Conservation (phyloP, 768 basidiomycete genomes). For the Hericium rajendrae region DNA sequence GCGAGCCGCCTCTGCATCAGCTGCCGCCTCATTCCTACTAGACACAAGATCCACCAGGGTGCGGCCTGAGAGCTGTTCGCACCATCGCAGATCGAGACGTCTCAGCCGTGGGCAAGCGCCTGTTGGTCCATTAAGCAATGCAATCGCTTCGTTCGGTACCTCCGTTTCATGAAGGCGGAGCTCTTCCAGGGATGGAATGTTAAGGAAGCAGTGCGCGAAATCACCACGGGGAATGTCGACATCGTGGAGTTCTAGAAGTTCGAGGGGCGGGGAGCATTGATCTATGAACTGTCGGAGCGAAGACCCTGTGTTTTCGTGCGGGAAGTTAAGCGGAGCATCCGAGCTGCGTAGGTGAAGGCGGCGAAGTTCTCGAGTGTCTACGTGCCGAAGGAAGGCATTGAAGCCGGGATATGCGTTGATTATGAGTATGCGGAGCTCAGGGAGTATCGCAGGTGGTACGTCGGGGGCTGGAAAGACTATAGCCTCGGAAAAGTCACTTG, state of each 20-base stretch:
- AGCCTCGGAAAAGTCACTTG: constrained; percentile 18
- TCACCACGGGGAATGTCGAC: constrained; percentile 31
- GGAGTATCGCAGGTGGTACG: constrained; percentile 15
- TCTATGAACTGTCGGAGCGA: constrained; percentile 24
- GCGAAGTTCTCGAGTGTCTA: constrained; percentile 27
- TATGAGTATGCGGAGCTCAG: constrained; percentile 21
- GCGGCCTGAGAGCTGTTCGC: constrained; percentile 40
- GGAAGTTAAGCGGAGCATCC: constrained; percentile 22
- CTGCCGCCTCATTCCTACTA: constrained; percentile 22
- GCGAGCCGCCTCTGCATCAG: background rate
- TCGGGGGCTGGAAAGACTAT: constrained; percentile 13
- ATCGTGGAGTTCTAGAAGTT: constrained; percentile 40
- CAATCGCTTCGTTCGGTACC: constrained; percentile 37
- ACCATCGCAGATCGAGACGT: constrained; percentile 50
- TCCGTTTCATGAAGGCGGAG: constrained; percentile 51
- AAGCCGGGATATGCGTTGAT: constrained; percentile 24
- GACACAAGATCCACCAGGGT: constrained; percentile 41
- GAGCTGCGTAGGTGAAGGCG: constrained; percentile 33
- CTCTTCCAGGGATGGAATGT: constrained; percentile 33
- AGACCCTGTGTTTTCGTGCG: constrained; percentile 24
- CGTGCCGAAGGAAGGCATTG: constrained; percentile 19
- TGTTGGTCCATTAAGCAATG: constrained; percentile 26
- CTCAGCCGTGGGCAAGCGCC: constrained; percentile 38
- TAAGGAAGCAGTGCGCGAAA: constrained; percentile 26
- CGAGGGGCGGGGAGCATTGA: constrained; percentile 20